These are phyloP conservation scores for Lachnellula hyalina DNA, from an alignment of 2,329 filamentous ascomycete species.

Conservation along the genomic window DNA sequence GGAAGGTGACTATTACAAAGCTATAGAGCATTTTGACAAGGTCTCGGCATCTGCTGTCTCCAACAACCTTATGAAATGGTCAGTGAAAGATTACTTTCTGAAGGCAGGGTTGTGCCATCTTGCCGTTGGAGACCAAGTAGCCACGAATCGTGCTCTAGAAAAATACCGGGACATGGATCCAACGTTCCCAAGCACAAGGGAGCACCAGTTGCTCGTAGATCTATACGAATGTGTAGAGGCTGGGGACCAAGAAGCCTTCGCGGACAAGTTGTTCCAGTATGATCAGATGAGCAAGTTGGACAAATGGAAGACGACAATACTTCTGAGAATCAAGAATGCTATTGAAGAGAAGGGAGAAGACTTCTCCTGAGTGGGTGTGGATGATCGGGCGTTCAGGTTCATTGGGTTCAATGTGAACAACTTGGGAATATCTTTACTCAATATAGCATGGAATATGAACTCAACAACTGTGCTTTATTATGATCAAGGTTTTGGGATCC, in stretches of 20 bases:
- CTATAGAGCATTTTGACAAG: conserved; percentile 77
- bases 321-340: conserved; percentile 75
- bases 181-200: conserved; percentile 69
- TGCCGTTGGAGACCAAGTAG: conserved; percentile 67
- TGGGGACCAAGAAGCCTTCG: conserved; percentile 75
- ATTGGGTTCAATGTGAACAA: background rate
- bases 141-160: conserved; percentile 72
- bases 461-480: too few relatives aligned
- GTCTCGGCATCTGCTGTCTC: conserved; percentile 72
- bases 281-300: conserved; percentile 92
- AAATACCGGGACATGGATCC: conserved; percentile 76
- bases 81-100: conserved; percentile 91
- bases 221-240: conserved; percentile 69
- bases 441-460: background rate
- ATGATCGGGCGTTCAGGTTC: conserved; percentile 8
- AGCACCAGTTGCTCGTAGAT: conserved; percentile 76
- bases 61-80: conserved; percentile 91
- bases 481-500: too few relatives aligned
- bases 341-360: conserved; percentile 70
- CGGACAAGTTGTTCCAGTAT: conserved; percentile 81
- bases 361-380: conserved; percentile 47
- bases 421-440: background rate
- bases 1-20: conserved; percentile 77
- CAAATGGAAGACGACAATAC: conserved; percentile 90
- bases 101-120: conserved; percentile 92